phyloP scores from a whole-genome alignment of 1,284 basidiomycete species.

The Ceratobasidium sp. region DNA sequence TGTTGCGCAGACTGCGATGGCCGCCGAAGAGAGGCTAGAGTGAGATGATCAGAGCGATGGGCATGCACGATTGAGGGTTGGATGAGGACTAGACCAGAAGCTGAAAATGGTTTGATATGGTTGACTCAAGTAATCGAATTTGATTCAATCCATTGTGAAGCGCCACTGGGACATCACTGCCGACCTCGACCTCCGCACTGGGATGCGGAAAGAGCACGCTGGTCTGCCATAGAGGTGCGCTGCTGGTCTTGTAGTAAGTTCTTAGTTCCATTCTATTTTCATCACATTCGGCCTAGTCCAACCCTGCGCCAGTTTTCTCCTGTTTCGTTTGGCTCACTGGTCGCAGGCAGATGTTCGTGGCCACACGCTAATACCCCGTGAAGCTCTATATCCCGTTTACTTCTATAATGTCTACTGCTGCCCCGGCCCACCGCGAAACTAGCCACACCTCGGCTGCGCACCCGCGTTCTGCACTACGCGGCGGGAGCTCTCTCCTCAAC shows the following conservation, averaged over 20 bases:
- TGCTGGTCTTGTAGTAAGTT: too few relatives aligned
- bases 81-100: background rate
- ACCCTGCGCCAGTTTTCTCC: background rate
- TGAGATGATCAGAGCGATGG: background rate
- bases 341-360: background rate
- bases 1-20: background rate
- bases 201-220: slow-evolving; percentile 10
- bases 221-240: slow-evolving; percentile 13
- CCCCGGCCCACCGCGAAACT: too few relatives aligned
- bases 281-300: too few relatives aligned
- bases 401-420: too few relatives aligned
- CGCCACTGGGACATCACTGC: slow-evolving; percentile 29
- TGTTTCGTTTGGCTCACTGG: background rate
- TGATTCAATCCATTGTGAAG: slow-evolving; percentile 14
- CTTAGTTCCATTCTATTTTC: too few relatives aligned
- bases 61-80: background rate
- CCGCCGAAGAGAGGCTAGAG: background rate
- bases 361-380: background rate
- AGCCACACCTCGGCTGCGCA: background rate
- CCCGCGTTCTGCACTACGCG: background rate
- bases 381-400: too few relatives aligned
- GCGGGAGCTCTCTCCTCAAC: background rate
- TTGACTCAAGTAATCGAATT: slow-evolving; percentile 18
- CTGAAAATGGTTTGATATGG: slow-evolving; percentile 19
- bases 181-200: slow-evolving; percentile 1